These are phyloP conservation scores for Kwoniella newhampshirensis DNA, from an alignment of 768 basidiomycete genomes.

Conservation along the genomic window DNA sequence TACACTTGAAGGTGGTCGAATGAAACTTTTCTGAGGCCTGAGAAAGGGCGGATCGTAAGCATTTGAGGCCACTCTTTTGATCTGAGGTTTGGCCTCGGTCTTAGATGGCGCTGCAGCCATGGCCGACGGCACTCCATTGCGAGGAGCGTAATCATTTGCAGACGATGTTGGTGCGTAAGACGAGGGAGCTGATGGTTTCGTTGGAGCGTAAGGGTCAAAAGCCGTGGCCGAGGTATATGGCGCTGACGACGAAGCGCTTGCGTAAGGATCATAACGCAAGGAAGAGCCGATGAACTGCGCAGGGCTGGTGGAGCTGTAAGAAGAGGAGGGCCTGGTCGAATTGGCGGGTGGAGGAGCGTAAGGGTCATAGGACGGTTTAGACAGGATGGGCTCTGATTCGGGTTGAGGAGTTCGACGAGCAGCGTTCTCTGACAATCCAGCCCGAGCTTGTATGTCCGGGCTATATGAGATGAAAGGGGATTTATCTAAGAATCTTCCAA, in stretches of 20 bases:
- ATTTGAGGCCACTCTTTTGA: slow-evolving; percentile 30
- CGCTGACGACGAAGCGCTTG: not conserved
- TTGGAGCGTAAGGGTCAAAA: slow-evolving; percentile 19
- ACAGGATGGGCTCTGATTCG: slow-evolving; percentile 19
- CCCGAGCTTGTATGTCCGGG: slow-evolving; percentile 7
- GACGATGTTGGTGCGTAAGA: slow-evolving; percentile 6
- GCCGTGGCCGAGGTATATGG: not conserved
- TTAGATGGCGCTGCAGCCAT: slow-evolving; percentile 26
- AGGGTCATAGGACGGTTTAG: slow-evolving; percentile 21
- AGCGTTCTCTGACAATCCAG: slow-evolving; percentile 33
- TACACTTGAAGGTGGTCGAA: slow-evolving; percentile 21
- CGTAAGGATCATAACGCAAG: not conserved
- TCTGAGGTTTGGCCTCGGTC: slow-evolving; percentile 13
- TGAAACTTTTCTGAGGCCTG: slow-evolving; percentile 39
- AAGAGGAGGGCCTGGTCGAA: not conserved
- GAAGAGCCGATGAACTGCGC: slow-evolving; percentile 5
- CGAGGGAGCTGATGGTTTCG: slow-evolving; percentile 12
- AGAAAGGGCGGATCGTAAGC: slow-evolving; percentile 48
- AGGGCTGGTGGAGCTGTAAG: slow-evolving; percentile 2
- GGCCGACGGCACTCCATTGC: slow-evolving; percentile 2
- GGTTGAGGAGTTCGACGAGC: slow-evolving; percentile 44
- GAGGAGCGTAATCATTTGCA: not conserved
- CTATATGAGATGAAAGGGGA: slow-evolving; percentile 4
- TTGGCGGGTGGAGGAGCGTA: slow-evolving; percentile 23
- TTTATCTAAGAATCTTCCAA: not conserved